These are phyloP conservation scores for Russula griseocarnosa DNA, from an alignment of 768 basidiomycete species.

Conservation along the genomic window DNA sequence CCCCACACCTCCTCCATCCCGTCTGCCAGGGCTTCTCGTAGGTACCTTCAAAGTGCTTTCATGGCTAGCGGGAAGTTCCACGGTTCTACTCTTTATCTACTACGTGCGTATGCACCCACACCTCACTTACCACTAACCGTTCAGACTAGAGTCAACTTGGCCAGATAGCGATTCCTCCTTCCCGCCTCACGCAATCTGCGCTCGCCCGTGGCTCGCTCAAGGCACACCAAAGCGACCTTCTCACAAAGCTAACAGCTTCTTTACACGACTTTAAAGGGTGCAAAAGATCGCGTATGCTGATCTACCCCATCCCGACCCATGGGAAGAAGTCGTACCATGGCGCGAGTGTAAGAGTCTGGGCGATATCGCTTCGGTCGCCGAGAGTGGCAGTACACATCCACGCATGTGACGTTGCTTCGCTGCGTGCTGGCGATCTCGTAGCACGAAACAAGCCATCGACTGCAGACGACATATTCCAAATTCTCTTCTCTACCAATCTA, in stretches of 20 bases:
- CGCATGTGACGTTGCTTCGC: slow-evolving; percentile 54
- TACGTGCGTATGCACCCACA: slow-evolving; percentile 44
- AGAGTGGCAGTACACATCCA: slow-evolving; percentile 32
- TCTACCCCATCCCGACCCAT: slow-evolving; percentile 52
- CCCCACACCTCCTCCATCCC: slow-evolving; percentile 64
- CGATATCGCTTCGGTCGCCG: slow-evolving; percentile 34
- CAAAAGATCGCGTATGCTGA: slow-evolving; percentile 54
- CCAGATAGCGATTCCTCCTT: slow-evolving; percentile 58
- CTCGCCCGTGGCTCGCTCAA: slow-evolving; percentile 59
- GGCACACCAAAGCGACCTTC: slow-evolving; percentile 54
- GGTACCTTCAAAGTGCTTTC: slow-evolving; percentile 55
- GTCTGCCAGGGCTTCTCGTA: slow-evolving; percentile 60
- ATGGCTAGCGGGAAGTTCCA: slow-evolving; percentile 66
- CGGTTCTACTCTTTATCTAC: slow-evolving; percentile 56
- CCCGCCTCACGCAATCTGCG: slow-evolving; percentile 59
- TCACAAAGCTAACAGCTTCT: slow-evolving; percentile 53
- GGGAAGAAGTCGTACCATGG: slow-evolving; percentile 47
- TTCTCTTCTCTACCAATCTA: slow-evolving; percentile 50
- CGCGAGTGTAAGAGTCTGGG: slow-evolving; percentile 45
- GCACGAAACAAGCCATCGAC: slow-evolving; percentile 42
- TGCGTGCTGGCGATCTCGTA: slow-evolving; percentile 53
- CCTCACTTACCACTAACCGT: neutral
- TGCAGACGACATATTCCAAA: slow-evolving; percentile 56
- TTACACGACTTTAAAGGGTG: slow-evolving; percentile 51
- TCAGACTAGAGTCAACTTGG: neutral